phyloP scores from a whole-genome alignment of 139 green algal species.

The Chlamydomonas incerta region DNA sequence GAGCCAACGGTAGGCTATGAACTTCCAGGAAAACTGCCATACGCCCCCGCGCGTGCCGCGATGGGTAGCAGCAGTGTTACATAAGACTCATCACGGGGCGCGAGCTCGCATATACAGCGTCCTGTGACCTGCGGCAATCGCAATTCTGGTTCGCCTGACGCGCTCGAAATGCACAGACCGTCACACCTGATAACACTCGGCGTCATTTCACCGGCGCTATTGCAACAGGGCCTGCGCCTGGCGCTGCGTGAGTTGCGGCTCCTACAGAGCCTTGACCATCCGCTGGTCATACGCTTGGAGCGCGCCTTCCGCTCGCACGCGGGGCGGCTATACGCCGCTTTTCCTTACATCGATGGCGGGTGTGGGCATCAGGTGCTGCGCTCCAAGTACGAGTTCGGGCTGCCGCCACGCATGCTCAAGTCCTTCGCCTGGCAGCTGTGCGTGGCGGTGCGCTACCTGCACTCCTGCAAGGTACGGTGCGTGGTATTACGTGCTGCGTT shows the following conservation, averaged over 20 bases:
- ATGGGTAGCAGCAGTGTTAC: no score
- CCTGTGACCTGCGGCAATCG: no score
- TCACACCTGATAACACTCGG: no score
- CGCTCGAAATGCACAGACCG: no score
- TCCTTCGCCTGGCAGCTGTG: slow-evolving; percentile 35
- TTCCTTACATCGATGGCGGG: slow-evolving; percentile 21
- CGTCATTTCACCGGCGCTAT: no score
- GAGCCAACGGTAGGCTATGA: no score
- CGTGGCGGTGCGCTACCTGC: slow-evolving; percentile 36
- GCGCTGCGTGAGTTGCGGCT: slow-evolving; percentile 16
- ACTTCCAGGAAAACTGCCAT: no score
- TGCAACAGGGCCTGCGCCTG: background rate
- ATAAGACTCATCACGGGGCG: no score
- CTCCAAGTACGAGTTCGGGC: background rate
- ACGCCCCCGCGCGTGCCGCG: no score
- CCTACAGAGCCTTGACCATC: slow-evolving; percentile 22
- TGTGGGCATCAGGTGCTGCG: background rate
- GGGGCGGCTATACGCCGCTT: slow-evolving; percentile 10
- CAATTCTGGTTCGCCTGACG: no score
- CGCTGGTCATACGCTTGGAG: slow-evolving; percentile 15
- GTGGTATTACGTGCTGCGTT: no score
- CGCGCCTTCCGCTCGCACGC: slow-evolving; percentile 15
- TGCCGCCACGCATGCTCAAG: slow-evolving; percentile 22
- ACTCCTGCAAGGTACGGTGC: background rate
- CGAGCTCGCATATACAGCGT: no score